A percentile compares a stretch with the other conserved stretches of the same genome.
Conservation (phyloP, 768 basidiomycete species). For the Butyriboletus loyo region DNA sequence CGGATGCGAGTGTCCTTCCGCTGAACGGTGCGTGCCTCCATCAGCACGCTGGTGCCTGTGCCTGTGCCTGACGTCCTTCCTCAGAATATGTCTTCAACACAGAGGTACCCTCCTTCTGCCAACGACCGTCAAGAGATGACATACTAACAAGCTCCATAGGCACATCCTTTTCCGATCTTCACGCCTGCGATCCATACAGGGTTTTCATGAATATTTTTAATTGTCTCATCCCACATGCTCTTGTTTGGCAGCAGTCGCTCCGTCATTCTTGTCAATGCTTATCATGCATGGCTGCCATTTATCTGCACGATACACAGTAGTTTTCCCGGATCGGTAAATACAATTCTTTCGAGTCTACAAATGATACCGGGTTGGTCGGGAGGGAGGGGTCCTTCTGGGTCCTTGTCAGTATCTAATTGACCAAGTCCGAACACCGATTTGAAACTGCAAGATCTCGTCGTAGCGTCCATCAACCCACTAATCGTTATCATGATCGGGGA, state of each 20-base stretch:
- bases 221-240: background rate
- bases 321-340: background rate
- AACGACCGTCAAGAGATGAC: background rate
- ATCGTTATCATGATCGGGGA: no score
- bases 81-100: conserved; percentile 90
- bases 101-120: conserved; percentile 50
- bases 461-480: background rate
- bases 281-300: background rate
- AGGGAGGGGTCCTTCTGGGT: no score
- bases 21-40: conserved; percentile 56
- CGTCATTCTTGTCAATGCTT: background rate
- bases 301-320: background rate
- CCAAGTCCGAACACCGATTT: background rate
- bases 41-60: background rate
- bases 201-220: conserved; percentile 39
- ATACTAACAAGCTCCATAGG: conserved; percentile 35
- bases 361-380: background rate
- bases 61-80: conserved; percentile 8
- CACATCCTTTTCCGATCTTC: conserved; percentile 73
- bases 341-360: background rate
- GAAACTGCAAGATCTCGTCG: background rate
- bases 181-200: conserved; percentile 45
- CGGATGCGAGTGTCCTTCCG: conserved; percentile 68
- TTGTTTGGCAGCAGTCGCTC: background rate
- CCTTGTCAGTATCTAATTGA: background rate